Evolutionary conservation across 1,284 basidiomycete species (phyloP), one percentile per base, ranked within the genome.

Genomic region (Malassezia dermatis): DNA sequence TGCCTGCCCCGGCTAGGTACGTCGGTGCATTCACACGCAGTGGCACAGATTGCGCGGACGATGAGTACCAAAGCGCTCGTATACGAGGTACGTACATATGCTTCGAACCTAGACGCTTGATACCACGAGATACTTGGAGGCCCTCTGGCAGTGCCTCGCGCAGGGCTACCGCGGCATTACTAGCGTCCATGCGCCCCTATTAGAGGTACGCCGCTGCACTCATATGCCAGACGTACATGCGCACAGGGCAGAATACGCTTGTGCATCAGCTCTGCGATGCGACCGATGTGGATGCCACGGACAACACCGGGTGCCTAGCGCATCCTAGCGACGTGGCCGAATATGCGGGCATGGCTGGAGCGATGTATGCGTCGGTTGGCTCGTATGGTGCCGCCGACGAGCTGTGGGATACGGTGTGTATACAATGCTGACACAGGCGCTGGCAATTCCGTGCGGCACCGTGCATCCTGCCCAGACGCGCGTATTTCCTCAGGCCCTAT

Each of bases 371-470:
- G 45, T 60, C 60, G 51, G 43, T 59, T 35, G 56, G 61, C 11
- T 39, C 54, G 2, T 42, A 60, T 17, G 41, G 49, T 1, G 51
- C 60, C n/a, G 69, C 68, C 17, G 56, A 60, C 21, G 62, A 70
- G 17, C 58, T 58, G 4, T 61, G 66, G 19, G 65, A 68, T 39
- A 62, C 57, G n/a, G 66, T 68, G 47, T 53, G 65, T 62, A 2
- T 13, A 21, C 6, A 8, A 31, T 23, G 15, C 27, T 26, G 15
- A 53, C 12, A 2, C 53, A 76, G 70, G 70, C 83, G 58, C 81
- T 85, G 30, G 82, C 82, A 31, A 81, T 83, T 40, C 88, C 88
- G 0, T 82, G 83, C 0, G 77, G 80, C 1, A 78, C 78, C 1
- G 80, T 83, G 0, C 80, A 82, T 1, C 37, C 19, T 19, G 37